Evolutionary conservation across 2,329 filamentous ascomycete species (phyloP), one percentile per base, ranked within the genome.

Genomic region (Botrytis medusae): DNA sequence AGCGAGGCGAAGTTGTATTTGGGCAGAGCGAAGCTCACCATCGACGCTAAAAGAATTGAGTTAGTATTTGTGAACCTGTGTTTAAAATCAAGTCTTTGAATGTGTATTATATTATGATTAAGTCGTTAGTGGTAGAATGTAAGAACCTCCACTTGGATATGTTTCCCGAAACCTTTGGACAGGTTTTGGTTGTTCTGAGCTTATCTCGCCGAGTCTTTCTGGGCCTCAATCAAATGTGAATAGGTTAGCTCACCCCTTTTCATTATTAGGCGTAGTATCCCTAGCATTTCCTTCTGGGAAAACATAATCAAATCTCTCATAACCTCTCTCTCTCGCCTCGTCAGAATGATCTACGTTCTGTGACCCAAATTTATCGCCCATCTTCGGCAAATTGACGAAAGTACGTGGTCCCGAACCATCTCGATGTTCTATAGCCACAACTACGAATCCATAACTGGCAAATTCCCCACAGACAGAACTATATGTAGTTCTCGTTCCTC

Each of bases 381-480:
- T 77, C 65, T 83, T 82, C 0, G 84, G 83, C 63, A 90, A 84
- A 76, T 90, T 91, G 73, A 92, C 84, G 74, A 87, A 88, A 0
- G 87, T 88, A 65, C 89, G 83, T 6, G 90, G 88, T 4, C 88
- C 89, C 72, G 87, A 89, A 0, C 90, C 90, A 78, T 92, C 90
- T 42, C 90, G 82, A 79, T 92, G 90, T 80, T 92, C 90, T 37
- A 92, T 78, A 0, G 89, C 88, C 48, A 89, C 86, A 0, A 92
- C 89, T 0, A 92, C 83, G 76, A 91, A 90, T 0, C 90, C 89
- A 76, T 90, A 89, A 78, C 88, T 90, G 0, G 89, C 90, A 76
- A 92, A 87, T 76, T 92, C 89, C 12, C 89, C 88, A 76, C 89
- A 92, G 2, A 92, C 83, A 25, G 86, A 85, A 29, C 87, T 90